Evolutionary conservation across 192 early-diverging fungal species (phyloP).

Genomic region (Podila minutissima): DNA sequence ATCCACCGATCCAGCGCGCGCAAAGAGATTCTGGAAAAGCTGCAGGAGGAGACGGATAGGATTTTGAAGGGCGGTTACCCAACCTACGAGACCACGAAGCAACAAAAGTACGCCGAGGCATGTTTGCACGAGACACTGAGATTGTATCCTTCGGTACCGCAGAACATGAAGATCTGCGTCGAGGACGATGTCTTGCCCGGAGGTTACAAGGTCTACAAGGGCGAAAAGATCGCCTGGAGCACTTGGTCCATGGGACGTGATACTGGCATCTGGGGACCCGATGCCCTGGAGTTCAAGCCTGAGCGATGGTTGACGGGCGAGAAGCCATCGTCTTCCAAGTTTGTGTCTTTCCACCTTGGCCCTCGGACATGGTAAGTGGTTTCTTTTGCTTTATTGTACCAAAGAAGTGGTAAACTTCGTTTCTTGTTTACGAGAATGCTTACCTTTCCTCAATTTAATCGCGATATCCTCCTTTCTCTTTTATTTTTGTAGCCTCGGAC

Average conservation of each 20-base stretch:
- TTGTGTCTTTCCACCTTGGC: constrained; percentile 64
- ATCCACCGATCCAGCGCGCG: constrained; percentile 47
- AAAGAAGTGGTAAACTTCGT: not conserved
- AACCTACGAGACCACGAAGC: constrained; percentile 31
- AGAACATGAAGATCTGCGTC: constrained; percentile 59
- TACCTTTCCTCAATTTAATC: not conserved
- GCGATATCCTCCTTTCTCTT: not conserved
- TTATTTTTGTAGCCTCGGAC: constrained; percentile 12
- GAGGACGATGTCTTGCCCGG: constrained; percentile 71
- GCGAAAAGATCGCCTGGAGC: constrained; percentile 56
- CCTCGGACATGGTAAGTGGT: constrained; percentile 57
- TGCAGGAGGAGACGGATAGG: constrained; percentile 43
- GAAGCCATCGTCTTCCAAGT: constrained; percentile 52
- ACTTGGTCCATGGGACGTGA: constrained; percentile 64
- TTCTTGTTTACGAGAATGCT: not conserved
- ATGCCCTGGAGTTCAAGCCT: constrained; percentile 70
- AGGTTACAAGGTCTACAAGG: constrained; percentile 64
- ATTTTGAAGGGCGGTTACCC: constrained; percentile 19
- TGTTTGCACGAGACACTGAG: constrained; percentile 71
- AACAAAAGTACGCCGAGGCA: constrained; percentile 36
- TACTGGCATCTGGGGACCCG: constrained; percentile 67
- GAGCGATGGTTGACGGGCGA: constrained; percentile 67
- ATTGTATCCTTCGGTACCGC: constrained; percentile 74
- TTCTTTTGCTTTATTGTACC: not conserved
- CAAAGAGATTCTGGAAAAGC: constrained; percentile 29